Conservation (phyloP, 2,329 filamentous ascomycete species). For the Alternaria sp. region DNA sequence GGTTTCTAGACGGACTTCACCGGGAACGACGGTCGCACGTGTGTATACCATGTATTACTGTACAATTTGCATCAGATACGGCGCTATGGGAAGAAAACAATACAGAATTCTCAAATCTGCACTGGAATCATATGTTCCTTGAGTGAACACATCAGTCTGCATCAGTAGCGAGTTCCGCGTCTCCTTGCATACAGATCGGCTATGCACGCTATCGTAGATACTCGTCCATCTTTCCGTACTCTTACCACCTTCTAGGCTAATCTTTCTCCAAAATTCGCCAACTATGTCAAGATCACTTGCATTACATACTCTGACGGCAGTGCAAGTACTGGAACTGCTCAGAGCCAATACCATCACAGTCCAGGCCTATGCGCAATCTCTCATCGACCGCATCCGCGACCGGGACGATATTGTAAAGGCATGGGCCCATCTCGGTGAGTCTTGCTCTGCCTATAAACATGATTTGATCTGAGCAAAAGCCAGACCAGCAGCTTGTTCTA, state of each 20-base stretch:
- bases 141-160: neutral
- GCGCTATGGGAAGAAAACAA: constrained; percentile 7
- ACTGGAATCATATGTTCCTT: neutral
- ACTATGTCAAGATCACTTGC: neutral
- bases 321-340: neutral
- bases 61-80: constrained; percentile 25
- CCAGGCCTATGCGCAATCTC: neutral
- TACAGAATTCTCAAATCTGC: neutral
- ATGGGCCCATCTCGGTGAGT: neutral
- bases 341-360: neutral
- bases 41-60: constrained; percentile 38
- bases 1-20: constrained; percentile 70
- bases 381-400: neutral
- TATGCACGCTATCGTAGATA: neutral
- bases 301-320: neutral
- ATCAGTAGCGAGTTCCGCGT: neutral
- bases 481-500: neutral
- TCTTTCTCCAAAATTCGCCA: fast-evolving
- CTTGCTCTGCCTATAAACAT: neutral
- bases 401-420: neutral
- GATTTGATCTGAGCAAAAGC: neutral
- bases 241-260: neutral
- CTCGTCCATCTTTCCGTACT: fast-evolving
- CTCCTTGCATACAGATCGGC: no score
- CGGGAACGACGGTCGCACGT: neutral